Conservation (phyloP, 1,284 basidiomycete genomes). For the Naganishia liquefaciens region DNA sequence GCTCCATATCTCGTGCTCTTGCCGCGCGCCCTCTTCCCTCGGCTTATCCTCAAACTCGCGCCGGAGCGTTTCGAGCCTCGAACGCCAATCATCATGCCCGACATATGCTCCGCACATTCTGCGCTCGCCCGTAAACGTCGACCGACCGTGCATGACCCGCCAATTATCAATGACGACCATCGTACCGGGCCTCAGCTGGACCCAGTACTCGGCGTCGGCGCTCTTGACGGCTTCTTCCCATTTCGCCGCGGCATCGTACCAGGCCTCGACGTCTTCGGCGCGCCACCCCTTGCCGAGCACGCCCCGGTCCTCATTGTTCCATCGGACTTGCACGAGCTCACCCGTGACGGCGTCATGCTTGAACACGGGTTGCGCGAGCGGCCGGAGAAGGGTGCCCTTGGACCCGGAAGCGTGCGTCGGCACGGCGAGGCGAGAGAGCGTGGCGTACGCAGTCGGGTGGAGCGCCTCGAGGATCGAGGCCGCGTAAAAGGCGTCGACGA, state of each 20-base stretch:
- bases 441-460: conserved; percentile 70
- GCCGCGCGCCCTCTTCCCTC: conserved; percentile 11
- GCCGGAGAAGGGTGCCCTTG: conserved; percentile 64
- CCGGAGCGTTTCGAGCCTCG: conserved; percentile 68
- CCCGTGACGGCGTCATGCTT: conserved; percentile 66
- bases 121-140: conserved; percentile 80
- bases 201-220: conserved; percentile 85
- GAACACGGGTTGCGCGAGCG: conserved; percentile 63
- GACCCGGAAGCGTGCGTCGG: conserved; percentile 89
- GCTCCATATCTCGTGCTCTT: conserved; percentile 17
- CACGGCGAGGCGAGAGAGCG: conserved; percentile 70
- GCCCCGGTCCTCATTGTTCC: conserved; percentile 94
- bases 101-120: conserved; percentile 96
- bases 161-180: conserved; percentile 91
- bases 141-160: conserved; percentile 89
- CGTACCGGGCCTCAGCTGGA: conserved; percentile 80
- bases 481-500: conserved; percentile 93
- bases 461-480: conserved; percentile 74
- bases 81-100: conserved; percentile 83
- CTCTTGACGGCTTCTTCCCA: conserved; percentile 79
- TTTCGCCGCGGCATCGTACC: conserved; percentile 78
- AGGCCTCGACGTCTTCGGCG: conserved; percentile 65
- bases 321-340: conserved; percentile 75
- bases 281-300: conserved; percentile 63
- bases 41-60: conserved; percentile 48